phyloP scores from a whole-genome alignment of 371 early-diverging fungal species.

The Chytridium lagenaria region DNA sequence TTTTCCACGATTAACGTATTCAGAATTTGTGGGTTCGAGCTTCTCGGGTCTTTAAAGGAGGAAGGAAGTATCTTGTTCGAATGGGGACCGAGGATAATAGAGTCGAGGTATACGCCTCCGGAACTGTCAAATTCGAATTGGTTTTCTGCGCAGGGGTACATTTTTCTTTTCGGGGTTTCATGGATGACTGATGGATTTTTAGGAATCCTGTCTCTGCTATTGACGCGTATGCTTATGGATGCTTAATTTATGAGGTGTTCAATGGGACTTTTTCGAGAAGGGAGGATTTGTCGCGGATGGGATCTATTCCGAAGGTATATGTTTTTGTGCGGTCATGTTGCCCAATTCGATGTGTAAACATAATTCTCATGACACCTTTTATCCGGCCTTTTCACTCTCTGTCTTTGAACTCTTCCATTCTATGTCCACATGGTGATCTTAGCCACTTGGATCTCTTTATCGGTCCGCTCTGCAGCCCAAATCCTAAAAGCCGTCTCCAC shows the following conservation, averaged over 20 bases:
- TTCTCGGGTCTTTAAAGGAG: conserved; percentile 74
- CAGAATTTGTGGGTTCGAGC: conserved; percentile 84
- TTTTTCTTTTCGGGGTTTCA: neutral
- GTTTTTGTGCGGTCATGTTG: no score
- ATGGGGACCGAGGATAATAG: conserved; percentile 71
- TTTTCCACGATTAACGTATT: neutral
- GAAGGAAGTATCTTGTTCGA: conserved; percentile 71
- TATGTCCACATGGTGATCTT: no score
- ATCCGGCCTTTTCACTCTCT: no score
- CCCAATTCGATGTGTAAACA: no score
- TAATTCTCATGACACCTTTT: no score
- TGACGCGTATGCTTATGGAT: conserved; percentile 84
- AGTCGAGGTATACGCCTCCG: conserved; percentile 75
- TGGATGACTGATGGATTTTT: neutral
- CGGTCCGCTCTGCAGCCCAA: conserved; percentile 41
- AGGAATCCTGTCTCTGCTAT: conserved; percentile 52
- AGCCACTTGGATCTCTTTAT: conserved; percentile 22
- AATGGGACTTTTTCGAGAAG: conserved; percentile 70
- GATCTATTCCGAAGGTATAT: conserved; percentile 66
- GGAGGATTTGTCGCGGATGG: conserved; percentile 64
- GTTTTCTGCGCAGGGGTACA: conserved; percentile 64
- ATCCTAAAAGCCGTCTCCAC: conserved; percentile 67
- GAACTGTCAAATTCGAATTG: conserved; percentile 74
- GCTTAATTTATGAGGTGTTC: conserved; percentile 79
- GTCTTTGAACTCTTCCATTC: no score